Percentiles rank a stretch among this genome's conserved stretches.
phyloP scores from a whole-genome alignment of 441 rosid species.

The Bocquillonia castaneifolia region DNA sequence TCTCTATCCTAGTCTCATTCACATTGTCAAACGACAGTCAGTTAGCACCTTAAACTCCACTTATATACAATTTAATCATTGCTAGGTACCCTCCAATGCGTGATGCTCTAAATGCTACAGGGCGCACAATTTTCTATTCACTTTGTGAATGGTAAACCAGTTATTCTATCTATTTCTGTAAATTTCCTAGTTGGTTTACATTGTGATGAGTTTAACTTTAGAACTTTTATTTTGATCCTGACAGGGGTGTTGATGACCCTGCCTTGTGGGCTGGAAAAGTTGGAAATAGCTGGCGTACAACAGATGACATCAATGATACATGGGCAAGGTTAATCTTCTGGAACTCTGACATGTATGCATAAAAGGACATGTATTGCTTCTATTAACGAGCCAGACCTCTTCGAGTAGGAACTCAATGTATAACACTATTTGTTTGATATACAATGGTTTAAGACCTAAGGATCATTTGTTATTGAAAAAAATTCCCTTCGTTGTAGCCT shows the following conservation, averaged over 20 bases:
- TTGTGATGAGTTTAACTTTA: slow-evolving; percentile 4
- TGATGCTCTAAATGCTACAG: slow-evolving; percentile 72
- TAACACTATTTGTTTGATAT: background rate
- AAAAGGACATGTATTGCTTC: background rate
- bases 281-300: slow-evolving; percentile 99
- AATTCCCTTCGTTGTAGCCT: too few relatives aligned
- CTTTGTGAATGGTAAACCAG: slow-evolving; percentile 81
- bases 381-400: background rate
- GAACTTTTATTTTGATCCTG: slow-evolving; percentile 22
- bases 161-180: slow-evolving; percentile 12
- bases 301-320: slow-evolving; percentile 85
- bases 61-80: slow-evolving; percentile 18
- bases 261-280: slow-evolving; percentile 88
- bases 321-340: slow-evolving; percentile 77
- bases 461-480: too few relatives aligned
- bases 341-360: slow-evolving; percentile 1
- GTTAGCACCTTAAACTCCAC: slow-evolving; percentile 16
- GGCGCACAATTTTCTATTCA: slow-evolving; percentile 67
- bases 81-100: slow-evolving; percentile 93
- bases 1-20: slow-evolving; percentile 23
- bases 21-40: slow-evolving; percentile 8
- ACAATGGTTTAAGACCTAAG: too few relatives aligned
- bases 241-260: slow-evolving; percentile 92
- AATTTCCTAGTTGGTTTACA: background rate
- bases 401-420: background rate